These are phyloP conservation scores for Chaetomiaceae sp. DNA, from an alignment of 2,329 filamentous ascomycete species.

Conservation along the genomic window DNA sequence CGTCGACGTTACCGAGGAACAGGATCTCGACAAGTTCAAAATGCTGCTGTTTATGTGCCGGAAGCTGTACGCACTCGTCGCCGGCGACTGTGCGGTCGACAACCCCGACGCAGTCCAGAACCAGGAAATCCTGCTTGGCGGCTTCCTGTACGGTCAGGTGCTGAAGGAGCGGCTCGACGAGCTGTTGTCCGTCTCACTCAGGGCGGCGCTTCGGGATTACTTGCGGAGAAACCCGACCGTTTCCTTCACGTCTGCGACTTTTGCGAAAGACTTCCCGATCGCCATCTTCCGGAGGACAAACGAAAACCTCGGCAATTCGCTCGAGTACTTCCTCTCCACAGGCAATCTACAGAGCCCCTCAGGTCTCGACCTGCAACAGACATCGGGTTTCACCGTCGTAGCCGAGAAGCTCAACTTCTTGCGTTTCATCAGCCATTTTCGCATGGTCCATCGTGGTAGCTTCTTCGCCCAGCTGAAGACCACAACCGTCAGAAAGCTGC, in stretches of 20 bases:
- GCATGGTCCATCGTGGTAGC: constrained; percentile 97
- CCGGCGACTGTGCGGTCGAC: constrained; percentile 87
- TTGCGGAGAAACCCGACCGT: constrained; percentile 53
- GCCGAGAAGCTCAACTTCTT: constrained; percentile 99
- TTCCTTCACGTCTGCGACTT: constrained; percentile 71
- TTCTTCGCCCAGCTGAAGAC: constrained; percentile 98
- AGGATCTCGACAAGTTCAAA: constrained; percentile 89
- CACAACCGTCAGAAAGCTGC: constrained; percentile 88
- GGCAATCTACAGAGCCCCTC: constrained; percentile 89
- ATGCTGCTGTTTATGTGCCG: constrained; percentile 93
- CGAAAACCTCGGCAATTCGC: constrained; percentile 77
- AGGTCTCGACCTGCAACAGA: constrained; percentile 89
- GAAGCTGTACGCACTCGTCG: constrained; percentile 89
- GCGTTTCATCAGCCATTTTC: constrained; percentile 97
- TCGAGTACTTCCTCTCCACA: constrained; percentile 95
- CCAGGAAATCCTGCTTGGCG: constrained; percentile 89
- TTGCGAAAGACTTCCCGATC: constrained; percentile 71
- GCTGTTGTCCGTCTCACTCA: constrained; percentile 59
- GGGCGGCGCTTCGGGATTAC: constrained; percentile 52
- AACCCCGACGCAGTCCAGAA: constrained; percentile 96
- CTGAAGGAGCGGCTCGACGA: constrained; percentile 93
- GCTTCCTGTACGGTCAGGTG: constrained; percentile 91
- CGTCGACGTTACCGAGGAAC: constrained; percentile 72
- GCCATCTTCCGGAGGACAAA: constrained; percentile 78
- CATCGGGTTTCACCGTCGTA: constrained; percentile 91